Percentiles rank a stretch among this genome's conserved stretches.
phyloP scores from a whole-genome alignment of 2,329 filamentous ascomycete genomes.

The Diplodia intermedia region DNA sequence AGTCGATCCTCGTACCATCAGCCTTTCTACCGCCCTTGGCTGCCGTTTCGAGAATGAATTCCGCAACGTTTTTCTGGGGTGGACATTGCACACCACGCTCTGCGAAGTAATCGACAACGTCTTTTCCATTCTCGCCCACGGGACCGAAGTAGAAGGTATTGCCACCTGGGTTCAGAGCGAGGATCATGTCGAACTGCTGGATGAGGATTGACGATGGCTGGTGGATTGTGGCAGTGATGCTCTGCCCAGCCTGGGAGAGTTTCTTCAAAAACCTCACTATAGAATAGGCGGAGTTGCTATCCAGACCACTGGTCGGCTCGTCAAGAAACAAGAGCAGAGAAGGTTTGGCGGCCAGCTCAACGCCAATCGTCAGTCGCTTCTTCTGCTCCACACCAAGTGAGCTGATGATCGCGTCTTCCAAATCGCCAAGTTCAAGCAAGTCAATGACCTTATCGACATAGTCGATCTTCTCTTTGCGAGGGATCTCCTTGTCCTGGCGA shows the following conservation, averaged over 20 bases:
- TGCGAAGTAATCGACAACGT: constrained; percentile 69
- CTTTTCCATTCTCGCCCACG: constrained; percentile 64
- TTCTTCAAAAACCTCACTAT: constrained; percentile 75
- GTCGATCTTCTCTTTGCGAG: constrained; percentile 6
- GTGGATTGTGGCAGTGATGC: constrained; percentile 80
- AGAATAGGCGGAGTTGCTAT: constrained; percentile 77
- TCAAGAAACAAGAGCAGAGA: constrained; percentile 83
- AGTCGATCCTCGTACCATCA: constrained; percentile 56
- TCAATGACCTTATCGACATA: constrained; percentile 68
- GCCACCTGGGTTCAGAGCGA: constrained; percentile 73
- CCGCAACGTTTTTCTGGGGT: constrained; percentile 76
- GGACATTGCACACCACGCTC: constrained; percentile 68
- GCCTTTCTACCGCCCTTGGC: constrained; percentile 72
- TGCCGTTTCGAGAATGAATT: constrained; percentile 78
- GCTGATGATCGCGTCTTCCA: constrained; percentile 77
- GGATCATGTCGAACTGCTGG: constrained; percentile 78
- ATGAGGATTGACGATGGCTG: constrained; percentile 83
- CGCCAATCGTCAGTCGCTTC: constrained; percentile 77
- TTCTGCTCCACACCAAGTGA: constrained; percentile 88
- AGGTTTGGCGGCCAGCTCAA: constrained; percentile 80
- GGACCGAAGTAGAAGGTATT: constrained; percentile 76
- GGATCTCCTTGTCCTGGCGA: constrained; percentile 54
- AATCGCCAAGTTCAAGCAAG: constrained; percentile 77
- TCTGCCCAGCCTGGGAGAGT: constrained; percentile 71
- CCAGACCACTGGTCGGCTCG: constrained; percentile 83